These are phyloP conservation scores for Periconia macrospinosa DNA, from an alignment of 2,329 filamentous ascomycete genomes.

Conservation along the genomic window DNA sequence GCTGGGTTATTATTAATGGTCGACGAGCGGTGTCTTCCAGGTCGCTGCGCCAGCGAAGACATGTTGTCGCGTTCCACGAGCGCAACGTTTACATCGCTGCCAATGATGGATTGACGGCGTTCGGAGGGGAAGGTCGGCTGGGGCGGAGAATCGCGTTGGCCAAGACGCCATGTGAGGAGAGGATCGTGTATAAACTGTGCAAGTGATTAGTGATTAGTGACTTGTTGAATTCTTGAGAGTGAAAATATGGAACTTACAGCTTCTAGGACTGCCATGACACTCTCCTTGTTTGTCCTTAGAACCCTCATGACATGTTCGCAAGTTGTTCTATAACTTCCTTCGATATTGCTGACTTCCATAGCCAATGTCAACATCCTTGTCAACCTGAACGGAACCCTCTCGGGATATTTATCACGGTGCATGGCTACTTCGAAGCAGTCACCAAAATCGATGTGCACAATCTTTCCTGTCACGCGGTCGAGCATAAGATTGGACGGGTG, in stretches of 20 bases:
- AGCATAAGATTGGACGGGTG: conserved; percentile 98
- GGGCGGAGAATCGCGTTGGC: conserved; percentile 62
- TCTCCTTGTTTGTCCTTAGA: conserved; percentile 94
- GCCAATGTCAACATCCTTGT: conserved; percentile 99
- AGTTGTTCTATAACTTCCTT: conserved; percentile 96
- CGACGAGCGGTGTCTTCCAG: conserved; percentile 36
- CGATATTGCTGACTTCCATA: conserved; percentile 99
- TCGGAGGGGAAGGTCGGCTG: conserved; percentile 63
- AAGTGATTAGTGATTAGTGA: too few relatives aligned
- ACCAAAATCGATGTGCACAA: conserved; percentile 98
- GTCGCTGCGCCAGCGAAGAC: conserved; percentile 32
- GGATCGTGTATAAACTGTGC: conserved; percentile 95
- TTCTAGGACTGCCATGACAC: conserved; percentile 96
- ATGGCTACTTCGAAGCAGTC: conserved; percentile 99
- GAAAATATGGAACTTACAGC: conserved; percentile 67
- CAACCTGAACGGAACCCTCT: conserved; percentile 94
- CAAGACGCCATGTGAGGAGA: conserved; percentile 94
- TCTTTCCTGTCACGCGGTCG: conserved; percentile 92
- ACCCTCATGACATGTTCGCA: conserved; percentile 99
- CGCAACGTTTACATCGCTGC: conserved; percentile 33
- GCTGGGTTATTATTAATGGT: conserved; percentile 28
- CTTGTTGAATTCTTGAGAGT: neutral
- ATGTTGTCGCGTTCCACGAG: conserved; percentile 20
- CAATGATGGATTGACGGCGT: conserved; percentile 62
- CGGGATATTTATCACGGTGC: conserved; percentile 99